Evolutionary conservation across 2,329 filamentous ascomycete genomes (phyloP).

Genomic region (Cladosporium sp.): DNA sequence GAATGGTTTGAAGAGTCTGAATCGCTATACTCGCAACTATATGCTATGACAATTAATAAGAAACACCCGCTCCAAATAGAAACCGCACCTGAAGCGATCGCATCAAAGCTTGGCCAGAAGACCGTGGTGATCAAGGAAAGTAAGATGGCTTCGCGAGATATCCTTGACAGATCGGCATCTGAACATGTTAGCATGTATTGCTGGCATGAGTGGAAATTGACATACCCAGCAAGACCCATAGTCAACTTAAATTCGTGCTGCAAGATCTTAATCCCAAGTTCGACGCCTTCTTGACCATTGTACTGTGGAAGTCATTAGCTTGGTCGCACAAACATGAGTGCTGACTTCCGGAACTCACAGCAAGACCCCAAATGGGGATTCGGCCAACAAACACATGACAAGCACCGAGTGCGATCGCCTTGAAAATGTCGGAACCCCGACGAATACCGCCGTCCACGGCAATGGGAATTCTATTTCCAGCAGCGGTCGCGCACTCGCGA

Average conservation of each 20-base stretch:
- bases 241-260: slow-evolving; percentile 17
- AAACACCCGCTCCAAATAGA: too few relatives aligned
- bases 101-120: slow-evolving; percentile 4
- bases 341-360: slow-evolving; percentile 35
- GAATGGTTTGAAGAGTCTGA: too few relatives aligned
- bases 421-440: slow-evolving; percentile 52
- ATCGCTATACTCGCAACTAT: too few relatives aligned
- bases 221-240: slow-evolving; percentile 21
- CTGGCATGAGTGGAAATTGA: background rate
- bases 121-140: slow-evolving; percentile 11
- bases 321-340: too few relatives aligned
- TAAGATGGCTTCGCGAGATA: slow-evolving; percentile 13
- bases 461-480: slow-evolving; percentile 53
- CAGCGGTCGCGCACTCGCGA: slow-evolving; percentile 34
- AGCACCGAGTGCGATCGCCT: slow-evolving; percentile 48
- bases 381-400: slow-evolving; percentile 32
- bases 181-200: background rate
- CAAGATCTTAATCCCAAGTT: slow-evolving; percentile 12
- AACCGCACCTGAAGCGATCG: too few relatives aligned
- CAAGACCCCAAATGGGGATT: slow-evolving; percentile 14
- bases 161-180: slow-evolving; percentile 15
- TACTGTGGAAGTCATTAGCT: slow-evolving; percentile 6
- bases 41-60: too few relatives aligned
- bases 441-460: slow-evolving; percentile 56
- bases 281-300: slow-evolving; percentile 14